Conservation (phyloP, 129 eudicot species). For the Flaveria robusta region DNA sequence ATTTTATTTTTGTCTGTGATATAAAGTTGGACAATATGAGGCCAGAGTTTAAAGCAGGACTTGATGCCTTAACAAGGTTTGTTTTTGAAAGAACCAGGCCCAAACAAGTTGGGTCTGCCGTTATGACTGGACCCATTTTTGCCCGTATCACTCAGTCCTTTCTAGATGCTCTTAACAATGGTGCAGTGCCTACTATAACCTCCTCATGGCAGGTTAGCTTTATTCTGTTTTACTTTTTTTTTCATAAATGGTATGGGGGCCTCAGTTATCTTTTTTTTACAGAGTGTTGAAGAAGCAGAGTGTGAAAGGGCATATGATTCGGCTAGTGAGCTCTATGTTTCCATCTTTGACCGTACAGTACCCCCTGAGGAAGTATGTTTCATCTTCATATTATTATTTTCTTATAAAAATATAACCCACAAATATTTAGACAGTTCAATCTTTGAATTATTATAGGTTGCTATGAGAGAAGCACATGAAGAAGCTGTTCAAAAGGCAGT, state of each 20-base stretch:
- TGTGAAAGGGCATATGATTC: constrained; percentile 92
- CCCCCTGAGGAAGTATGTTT: constrained; percentile 93
- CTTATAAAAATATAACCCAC: neutral
- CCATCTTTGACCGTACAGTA: constrained; percentile 77
- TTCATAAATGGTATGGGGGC: neutral
- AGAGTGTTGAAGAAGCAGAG: constrained; percentile 99
- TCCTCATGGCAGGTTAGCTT: constrained; percentile 96
- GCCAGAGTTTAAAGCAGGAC: constrained; percentile 91
- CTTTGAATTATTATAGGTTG: constrained; percentile 51
- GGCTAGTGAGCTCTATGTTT: constrained; percentile 79
- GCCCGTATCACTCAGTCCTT: constrained; percentile 94
- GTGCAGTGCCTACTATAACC: constrained; percentile 97
- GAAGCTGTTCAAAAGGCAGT: constrained; percentile 74
- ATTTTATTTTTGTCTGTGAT: constrained; percentile 10
- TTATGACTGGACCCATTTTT: constrained; percentile 95
- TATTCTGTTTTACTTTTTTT: neutral
- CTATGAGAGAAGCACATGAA: constrained; percentile 94
- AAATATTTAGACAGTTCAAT: constrained; percentile 15
- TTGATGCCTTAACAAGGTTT: constrained; percentile 87
- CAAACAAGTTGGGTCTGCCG: constrained; percentile 86
- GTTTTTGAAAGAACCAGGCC: constrained; percentile 98
- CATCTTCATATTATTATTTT: neutral
- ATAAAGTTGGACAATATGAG: constrained; percentile 77
- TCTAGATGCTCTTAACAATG: constrained; percentile 95
- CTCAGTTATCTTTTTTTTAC: constrained; percentile 20